Evolutionary conservation across 2,329 filamentous ascomycete species (phyloP).

Genomic region (Pyricularia pennisetigena): DNA sequence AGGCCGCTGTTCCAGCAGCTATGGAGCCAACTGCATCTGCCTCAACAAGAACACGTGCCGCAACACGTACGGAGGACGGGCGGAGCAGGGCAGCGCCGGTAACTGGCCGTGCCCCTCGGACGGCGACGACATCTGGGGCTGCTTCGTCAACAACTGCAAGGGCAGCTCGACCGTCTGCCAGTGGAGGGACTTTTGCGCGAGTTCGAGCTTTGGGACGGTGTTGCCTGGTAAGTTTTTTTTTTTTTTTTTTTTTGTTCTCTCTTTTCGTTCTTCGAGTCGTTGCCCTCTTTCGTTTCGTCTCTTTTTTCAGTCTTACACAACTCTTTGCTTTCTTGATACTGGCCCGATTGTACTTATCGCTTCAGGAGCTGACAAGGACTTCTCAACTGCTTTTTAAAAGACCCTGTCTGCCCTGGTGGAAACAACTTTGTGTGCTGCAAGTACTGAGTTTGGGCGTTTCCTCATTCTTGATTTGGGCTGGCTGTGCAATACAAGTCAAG

Average conservation of each 20-base stretch:
- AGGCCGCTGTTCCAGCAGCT: not conserved
- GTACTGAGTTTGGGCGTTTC: not conserved
- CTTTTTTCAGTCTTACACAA: too few relatives aligned
- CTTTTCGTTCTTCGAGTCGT: too few relatives aligned
- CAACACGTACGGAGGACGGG: not conserved
- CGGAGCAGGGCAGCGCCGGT: not conserved
- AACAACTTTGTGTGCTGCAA: slow-evolving; percentile 1
- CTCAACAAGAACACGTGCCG: not conserved
- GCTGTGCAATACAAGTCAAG: not conserved
- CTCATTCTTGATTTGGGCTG: not conserved
- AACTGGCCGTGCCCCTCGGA: not conserved
- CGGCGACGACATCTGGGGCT: not conserved
- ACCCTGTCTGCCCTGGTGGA: not conserved
- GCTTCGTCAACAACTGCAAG: slow-evolving; percentile 2
- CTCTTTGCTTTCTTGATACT: too few relatives aligned
- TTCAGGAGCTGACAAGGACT: not conserved
- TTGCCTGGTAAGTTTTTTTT: not conserved
- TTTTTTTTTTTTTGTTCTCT: not conserved
- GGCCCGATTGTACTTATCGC: too few relatives aligned
- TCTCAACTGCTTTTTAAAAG: not conserved
- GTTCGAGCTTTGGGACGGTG: not conserved
- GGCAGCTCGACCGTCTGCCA: slow-evolving; percentile 1
- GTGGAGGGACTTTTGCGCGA: not conserved
- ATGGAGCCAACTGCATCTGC: not conserved
- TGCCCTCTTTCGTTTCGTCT: too few relatives aligned